Evolutionary conservation across 1,284 basidiomycete genomes (phyloP).

Genomic region (Ustilago cynodontis): DNA sequence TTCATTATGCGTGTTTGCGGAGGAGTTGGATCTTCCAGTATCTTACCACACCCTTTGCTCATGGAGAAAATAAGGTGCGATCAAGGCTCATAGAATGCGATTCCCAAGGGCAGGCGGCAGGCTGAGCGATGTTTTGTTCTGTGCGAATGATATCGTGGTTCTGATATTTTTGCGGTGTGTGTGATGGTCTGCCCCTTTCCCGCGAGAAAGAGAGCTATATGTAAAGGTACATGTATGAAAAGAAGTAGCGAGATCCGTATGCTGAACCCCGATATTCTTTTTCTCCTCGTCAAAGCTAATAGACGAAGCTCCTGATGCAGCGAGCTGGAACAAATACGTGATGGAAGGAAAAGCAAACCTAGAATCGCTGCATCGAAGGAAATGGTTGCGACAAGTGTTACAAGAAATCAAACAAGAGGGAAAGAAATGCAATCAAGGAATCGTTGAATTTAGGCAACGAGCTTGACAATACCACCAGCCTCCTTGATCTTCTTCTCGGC

Average conservation of each 20-base stretch:
- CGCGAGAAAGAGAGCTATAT: neutral
- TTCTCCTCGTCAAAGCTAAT: neutral
- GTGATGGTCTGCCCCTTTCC: conserved; percentile 6
- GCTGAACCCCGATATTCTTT: neutral
- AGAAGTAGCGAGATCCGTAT: neutral
- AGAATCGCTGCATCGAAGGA: neutral
- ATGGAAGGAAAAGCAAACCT: conserved; percentile 2
- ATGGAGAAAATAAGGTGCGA: no score
- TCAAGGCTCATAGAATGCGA: no score
- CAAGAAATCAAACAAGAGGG: conserved; percentile 6
- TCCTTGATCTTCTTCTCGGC: conserved; percentile 71
- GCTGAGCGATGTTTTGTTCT: conserved; percentile 19
- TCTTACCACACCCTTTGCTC: no score
- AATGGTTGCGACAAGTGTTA: neutral
- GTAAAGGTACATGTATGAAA: conserved; percentile 31
- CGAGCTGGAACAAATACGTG: neutral
- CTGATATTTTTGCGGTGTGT: conserved; percentile 48
- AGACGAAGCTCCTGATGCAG: conserved; percentile 6
- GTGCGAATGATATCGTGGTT: conserved; percentile 47
- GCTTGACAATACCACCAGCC: conserved; percentile 69
- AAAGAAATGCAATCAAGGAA: conserved; percentile 6
- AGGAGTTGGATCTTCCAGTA: no score
- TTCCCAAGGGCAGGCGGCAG: no score
- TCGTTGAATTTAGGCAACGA: conserved; percentile 43
- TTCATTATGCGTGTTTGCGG: no score